Percentiles rank a stretch among this genome's conserved stretches.
phyloP scores from a whole-genome alignment of 2,329 filamentous ascomycete genomes.

The Seiridium cupressi region DNA sequence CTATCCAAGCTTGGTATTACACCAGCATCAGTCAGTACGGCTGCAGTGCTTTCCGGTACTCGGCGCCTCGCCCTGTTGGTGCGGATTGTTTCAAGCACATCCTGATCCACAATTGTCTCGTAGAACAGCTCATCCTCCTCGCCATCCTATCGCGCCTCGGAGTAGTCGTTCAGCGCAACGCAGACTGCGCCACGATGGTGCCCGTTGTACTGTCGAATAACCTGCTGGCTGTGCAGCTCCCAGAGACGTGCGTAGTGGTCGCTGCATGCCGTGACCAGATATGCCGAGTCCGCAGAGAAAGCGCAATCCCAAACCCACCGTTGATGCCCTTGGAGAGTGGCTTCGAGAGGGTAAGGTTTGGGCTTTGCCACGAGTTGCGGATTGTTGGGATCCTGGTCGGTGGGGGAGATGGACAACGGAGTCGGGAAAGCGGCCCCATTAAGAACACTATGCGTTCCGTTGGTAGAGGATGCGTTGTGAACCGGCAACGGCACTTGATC shows the following conservation, averaged over 20 bases:
- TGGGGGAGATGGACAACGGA: background rate
- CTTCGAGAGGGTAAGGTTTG: slow-evolving; percentile 75
- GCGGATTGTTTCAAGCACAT: background rate
- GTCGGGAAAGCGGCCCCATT: slow-evolving; percentile 3
- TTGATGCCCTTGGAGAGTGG: slow-evolving; percentile 85
- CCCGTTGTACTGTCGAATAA: slow-evolving; percentile 93
- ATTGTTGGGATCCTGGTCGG: slow-evolving; percentile 9
- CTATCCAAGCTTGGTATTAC: too few species aligned
- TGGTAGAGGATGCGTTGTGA: slow-evolving; percentile 11
- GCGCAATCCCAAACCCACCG: slow-evolving; percentile 98
- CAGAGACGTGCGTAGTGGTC: slow-evolving; percentile 92
- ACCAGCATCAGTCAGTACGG: too few species aligned
- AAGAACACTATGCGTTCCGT: slow-evolving; percentile 2
- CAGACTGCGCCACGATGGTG: slow-evolving; percentile 91
- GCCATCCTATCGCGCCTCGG: slow-evolving; percentile 44
- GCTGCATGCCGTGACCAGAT: slow-evolving; percentile 88
- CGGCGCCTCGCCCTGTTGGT: background rate
- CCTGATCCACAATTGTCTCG: background rate
- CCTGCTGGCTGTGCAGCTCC: slow-evolving; percentile 82
- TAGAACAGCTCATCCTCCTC: background rate
- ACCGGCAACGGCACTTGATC: slow-evolving; percentile 9
- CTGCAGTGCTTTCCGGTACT: too few species aligned
- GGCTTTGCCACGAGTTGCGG: slow-evolving; percentile 22
- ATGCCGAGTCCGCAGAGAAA: slow-evolving; percentile 89
- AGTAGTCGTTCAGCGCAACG: slow-evolving; percentile 88